phyloP scores from a whole-genome alignment of 2,329 filamentous ascomycete genomes.

The Dactylonectria estremocensis region DNA sequence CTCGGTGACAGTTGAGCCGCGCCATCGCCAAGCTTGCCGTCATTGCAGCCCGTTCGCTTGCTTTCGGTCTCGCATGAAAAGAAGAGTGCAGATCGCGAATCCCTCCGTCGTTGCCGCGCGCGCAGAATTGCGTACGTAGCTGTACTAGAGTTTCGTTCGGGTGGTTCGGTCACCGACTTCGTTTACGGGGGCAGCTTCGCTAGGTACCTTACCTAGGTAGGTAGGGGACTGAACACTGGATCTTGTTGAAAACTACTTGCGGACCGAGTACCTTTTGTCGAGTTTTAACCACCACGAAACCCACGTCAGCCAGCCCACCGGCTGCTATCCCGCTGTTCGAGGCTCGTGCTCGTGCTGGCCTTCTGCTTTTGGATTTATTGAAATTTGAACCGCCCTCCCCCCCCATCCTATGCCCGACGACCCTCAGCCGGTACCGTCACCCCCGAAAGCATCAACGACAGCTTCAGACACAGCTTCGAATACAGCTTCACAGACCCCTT shows the following conservation, averaged over 20 bases:
- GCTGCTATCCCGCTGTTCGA: neutral
- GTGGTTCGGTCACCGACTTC: constrained; percentile 38
- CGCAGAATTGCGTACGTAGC: no score
- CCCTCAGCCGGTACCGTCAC: neutral
- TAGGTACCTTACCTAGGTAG: no score
- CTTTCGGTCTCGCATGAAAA: neutral
- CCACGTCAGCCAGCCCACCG: neutral
- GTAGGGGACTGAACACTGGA: no score
- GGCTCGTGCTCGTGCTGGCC: no score
- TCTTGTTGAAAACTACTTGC: no score
- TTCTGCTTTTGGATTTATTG: neutral
- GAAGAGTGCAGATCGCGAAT: constrained; percentile 14
- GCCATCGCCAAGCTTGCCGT: constrained; percentile 40
- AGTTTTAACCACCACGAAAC: neutral
- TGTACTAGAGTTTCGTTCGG: constrained; percentile 22
- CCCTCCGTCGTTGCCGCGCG: neutral
- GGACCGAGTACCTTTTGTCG: neutral
- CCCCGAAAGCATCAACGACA: neutral
- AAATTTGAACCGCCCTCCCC: neutral
- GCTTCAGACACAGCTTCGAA: no score
- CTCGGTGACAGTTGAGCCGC: neutral
- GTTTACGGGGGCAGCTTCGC: no score
- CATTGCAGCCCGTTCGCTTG: constrained; percentile 33
- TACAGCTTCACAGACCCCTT: neutral
- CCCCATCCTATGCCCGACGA: constrained; percentile 2